Evolutionary conservation across 768 basidiomycete genomes (phyloP).

Genomic region (Suillus weaverae): DNA sequence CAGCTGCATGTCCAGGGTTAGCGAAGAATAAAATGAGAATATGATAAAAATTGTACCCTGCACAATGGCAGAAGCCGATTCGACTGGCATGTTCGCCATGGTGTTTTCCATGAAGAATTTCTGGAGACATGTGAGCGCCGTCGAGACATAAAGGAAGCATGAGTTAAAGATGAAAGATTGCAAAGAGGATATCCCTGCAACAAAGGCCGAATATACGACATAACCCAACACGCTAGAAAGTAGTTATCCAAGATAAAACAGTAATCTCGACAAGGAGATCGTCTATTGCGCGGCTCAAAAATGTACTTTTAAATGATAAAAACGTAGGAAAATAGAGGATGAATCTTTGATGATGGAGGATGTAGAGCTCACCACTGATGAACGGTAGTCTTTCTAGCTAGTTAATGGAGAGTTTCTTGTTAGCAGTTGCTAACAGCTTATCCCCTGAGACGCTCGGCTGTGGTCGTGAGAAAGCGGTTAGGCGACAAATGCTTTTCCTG

Average conservation of each 20-base stretch:
- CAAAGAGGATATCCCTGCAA: slow-evolving; percentile 29
- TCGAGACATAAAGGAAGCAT: slow-evolving; percentile 2
- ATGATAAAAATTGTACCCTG: slow-evolving; percentile 19
- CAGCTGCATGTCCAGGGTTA: slow-evolving; percentile 18
- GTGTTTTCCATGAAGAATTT: slow-evolving; percentile 26
- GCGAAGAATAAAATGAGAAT: neutral
- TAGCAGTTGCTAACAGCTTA: slow-evolving; percentile 36
- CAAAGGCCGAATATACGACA: slow-evolving; percentile 36
- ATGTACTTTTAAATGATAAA: slow-evolving; percentile 14
- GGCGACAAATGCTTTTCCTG: slow-evolving; percentile 25
- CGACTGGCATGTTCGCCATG: slow-evolving; percentile 27
- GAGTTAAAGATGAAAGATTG: slow-evolving; percentile 16
- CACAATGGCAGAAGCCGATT: slow-evolving; percentile 28
- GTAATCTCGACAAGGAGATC: slow-evolving; percentile 28
- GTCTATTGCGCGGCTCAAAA: slow-evolving; percentile 11
- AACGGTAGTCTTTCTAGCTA: neutral
- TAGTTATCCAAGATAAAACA: slow-evolving; percentile 35
- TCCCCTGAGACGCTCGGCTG: slow-evolving; percentile 37
- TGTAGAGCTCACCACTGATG: slow-evolving; percentile 27
- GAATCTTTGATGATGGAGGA: slow-evolving; percentile 13
- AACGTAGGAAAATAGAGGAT: slow-evolving; percentile 9
- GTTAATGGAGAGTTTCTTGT: slow-evolving; percentile 22
- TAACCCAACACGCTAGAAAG: slow-evolving; percentile 25
- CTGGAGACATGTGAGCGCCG: slow-evolving; percentile 21
- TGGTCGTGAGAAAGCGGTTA: slow-evolving; percentile 35